Evolutionary conservation across 225 moss, liverwort and hornwort genomes (phyloP).

Genomic region (Marchantia polymorpha): DNA sequence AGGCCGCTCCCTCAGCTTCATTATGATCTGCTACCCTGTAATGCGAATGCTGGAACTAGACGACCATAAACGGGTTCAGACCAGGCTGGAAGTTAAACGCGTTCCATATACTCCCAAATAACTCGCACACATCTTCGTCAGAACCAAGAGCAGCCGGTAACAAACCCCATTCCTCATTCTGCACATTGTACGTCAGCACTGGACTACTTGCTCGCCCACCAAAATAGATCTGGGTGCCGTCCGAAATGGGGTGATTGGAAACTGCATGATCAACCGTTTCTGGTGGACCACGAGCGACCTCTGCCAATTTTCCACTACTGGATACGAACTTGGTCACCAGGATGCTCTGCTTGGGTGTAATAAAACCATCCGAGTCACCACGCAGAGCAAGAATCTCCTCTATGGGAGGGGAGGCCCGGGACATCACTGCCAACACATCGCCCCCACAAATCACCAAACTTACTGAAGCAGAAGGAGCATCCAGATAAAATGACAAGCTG

Average conservation of each 20-base stretch:
- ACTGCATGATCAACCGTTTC: conserved; percentile 14
- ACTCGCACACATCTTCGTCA: conserved; percentile 12
- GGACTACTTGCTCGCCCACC: conserved; percentile 27
- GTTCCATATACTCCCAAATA: conserved; percentile 24
- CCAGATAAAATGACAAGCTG: background rate
- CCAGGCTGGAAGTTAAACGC: conserved; percentile 32
- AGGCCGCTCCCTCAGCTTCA: no score
- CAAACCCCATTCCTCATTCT: conserved; percentile 17
- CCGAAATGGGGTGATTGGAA: conserved; percentile 20
- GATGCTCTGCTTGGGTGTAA: conserved; percentile 28
- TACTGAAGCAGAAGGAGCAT: conserved; percentile 16
- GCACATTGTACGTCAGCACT: conserved; percentile 22
- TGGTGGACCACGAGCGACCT: conserved; percentile 28
- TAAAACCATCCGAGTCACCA: conserved; percentile 16
- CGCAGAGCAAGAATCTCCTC: conserved; percentile 23
- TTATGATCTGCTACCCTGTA: no score
- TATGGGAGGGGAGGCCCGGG: conserved; percentile 8
- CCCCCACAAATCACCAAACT: conserved; percentile 29
- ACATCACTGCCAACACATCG: conserved; percentile 26
- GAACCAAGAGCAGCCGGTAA: conserved; percentile 19
- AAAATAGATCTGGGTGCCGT: conserved; percentile 23
- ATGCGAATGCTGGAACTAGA: conserved; percentile 5
- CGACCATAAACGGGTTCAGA: conserved; percentile 30
- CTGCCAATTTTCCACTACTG: background rate
- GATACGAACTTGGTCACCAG: conserved; percentile 17